Conservation (phyloP, 371 early-diverging fungal species). For the Mucor mucedo region DNA sequence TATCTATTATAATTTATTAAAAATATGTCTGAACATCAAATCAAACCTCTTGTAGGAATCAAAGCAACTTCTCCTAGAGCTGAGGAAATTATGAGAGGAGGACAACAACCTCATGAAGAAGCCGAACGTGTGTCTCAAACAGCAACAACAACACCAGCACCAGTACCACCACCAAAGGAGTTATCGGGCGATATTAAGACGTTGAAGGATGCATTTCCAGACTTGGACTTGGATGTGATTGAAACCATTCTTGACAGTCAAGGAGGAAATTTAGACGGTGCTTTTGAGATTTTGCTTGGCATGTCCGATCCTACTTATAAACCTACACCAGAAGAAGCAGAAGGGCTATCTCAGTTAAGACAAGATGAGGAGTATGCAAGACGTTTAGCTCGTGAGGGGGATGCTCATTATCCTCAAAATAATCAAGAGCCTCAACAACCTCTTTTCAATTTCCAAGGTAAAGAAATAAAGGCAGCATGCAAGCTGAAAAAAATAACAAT, state of each 20-base stretch:
- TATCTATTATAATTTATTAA: background rate
- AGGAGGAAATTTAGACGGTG: conserved; percentile 30
- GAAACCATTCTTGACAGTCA: conserved; percentile 40
- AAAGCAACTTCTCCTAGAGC: background rate
- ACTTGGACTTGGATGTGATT: conserved; percentile 41
- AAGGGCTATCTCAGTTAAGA: conserved; percentile 27
- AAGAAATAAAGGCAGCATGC: background rate
- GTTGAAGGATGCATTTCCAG: conserved; percentile 43
- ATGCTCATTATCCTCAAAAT: conserved; percentile 17
- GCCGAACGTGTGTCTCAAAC: background rate
- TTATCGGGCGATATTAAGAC: conserved; percentile 25
- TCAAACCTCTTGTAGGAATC: background rate
- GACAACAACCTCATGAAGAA: background rate
- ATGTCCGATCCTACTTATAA: conserved; percentile 46
- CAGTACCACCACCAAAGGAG: background rate
- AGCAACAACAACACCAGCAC: background rate
- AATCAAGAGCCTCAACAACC: conserved; percentile 19
- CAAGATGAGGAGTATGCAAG: conserved; percentile 44
- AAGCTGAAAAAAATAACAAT: too few species aligned
- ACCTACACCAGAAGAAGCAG: conserved; percentile 25
- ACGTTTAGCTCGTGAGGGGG: conserved; percentile 35
- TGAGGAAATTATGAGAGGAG: background rate
- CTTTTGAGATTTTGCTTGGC: conserved; percentile 43
- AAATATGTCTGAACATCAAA: conserved; percentile 22
- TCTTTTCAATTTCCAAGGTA: conserved; percentile 39